Conservation (phyloP, 2,329 filamentous ascomycete species). For the Colletotrichum karsti region DNA sequence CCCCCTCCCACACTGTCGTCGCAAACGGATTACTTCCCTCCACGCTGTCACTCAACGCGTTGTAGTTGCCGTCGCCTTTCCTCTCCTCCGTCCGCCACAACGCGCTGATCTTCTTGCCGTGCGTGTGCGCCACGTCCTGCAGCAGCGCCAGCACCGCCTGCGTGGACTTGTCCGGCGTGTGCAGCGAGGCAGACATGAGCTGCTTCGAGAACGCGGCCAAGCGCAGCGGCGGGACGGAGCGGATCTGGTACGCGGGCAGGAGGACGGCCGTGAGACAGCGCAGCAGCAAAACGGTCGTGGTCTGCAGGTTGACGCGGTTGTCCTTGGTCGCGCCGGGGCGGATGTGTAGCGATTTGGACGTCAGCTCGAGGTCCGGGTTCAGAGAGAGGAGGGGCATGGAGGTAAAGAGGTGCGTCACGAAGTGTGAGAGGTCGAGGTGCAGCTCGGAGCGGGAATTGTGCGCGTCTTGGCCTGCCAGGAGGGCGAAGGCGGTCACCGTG, state of each 20-base stretch:
- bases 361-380: constrained; percentile 87
- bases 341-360: constrained; percentile 76
- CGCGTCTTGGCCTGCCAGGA: constrained; percentile 92
- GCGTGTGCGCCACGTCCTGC: constrained; percentile 79
- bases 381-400: constrained; percentile 81
- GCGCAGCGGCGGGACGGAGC: constrained; percentile 80
- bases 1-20: constrained; percentile 91
- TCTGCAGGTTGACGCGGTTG: constrained; percentile 84
- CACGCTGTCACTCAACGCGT: constrained; percentile 75
- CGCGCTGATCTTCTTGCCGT: constrained; percentile 83
- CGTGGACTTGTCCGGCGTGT: constrained; percentile 89
- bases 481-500: constrained; percentile 95
- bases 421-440: constrained; percentile 92
- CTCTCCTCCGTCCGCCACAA: constrained; percentile 96
- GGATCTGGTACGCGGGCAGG: constrained; percentile 76
- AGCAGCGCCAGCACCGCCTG: constrained; percentile 83
- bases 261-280: constrained; percentile 86
- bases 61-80: constrained; percentile 88
- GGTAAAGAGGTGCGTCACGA: constrained; percentile 92
- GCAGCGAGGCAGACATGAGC: constrained; percentile 81
- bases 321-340: constrained; percentile 47
- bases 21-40: constrained; percentile 93
- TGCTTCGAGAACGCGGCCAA: constrained; percentile 96
- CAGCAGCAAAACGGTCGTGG: constrained; percentile 90
- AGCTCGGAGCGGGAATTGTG: constrained; percentile 83